phyloP scores from a whole-genome alignment of 805 yeast genomes.

The Wickerhamiella hasegawae region DNA sequence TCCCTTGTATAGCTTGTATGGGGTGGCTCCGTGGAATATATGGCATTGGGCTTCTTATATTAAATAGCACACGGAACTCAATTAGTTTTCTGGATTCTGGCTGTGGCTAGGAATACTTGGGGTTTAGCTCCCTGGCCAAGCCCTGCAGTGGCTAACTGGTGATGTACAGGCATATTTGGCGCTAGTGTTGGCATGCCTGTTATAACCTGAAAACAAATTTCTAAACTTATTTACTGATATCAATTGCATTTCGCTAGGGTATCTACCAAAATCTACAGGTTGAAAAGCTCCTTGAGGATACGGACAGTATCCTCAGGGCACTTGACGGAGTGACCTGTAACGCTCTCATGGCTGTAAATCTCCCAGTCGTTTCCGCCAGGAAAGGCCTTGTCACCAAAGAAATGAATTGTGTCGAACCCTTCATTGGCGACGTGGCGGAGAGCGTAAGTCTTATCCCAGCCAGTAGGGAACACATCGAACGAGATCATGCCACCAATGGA shows the following conservation, averaged over 20 bases:
- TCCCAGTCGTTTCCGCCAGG: constrained; percentile 97
- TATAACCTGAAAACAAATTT: not conserved
- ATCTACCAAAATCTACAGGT: no score
- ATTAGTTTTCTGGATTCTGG: no score
- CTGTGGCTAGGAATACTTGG: no score
- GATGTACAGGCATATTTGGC: constrained; percentile 98
- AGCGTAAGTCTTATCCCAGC: constrained; percentile 99
- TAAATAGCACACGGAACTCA: no score
- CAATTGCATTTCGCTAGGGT: no score
- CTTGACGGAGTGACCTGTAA: constrained; percentile 87
- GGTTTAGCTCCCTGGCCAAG: no score
- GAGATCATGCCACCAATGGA: constrained; percentile 99
- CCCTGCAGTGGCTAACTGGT: constrained; percentile 96
- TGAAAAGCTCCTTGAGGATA: constrained; percentile 70
- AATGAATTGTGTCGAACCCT: constrained; percentile 77
- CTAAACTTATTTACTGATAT: no score
- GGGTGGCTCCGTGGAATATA: no score
- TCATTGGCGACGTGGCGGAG: constrained; percentile 80
- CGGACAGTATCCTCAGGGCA: constrained; percentile 78
- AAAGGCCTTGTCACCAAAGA: constrained; percentile 96
- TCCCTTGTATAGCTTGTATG: no score
- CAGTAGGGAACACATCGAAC: constrained; percentile 98
- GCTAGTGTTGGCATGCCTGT: constrained; percentile 60
- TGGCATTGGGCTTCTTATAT: no score
- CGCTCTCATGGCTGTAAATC: constrained; percentile 81